Conservation (phyloP, 225 moss, liverwort and hornwort species). For the Sphagnum contortum region DNA sequence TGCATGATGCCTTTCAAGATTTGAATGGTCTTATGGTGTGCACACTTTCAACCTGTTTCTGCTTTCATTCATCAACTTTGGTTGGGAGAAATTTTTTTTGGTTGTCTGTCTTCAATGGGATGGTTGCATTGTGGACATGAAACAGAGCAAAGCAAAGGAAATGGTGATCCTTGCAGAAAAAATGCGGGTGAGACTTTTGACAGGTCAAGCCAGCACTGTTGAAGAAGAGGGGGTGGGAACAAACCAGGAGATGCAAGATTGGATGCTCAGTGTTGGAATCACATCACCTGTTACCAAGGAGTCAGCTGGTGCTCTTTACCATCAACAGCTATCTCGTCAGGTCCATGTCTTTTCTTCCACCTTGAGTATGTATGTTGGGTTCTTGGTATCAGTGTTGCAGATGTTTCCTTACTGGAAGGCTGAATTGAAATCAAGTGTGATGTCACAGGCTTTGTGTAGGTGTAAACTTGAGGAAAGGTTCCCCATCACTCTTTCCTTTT, state of each 20-base stretch:
- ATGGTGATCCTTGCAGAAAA: constrained; percentile 93
- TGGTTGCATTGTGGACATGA: background rate
- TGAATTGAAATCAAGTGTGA: too few species aligned
- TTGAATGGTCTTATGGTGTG: constrained; percentile 86
- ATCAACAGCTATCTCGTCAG: constrained; percentile 95
- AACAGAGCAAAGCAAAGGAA: constrained; percentile 87
- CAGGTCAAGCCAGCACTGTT: constrained; percentile 43
- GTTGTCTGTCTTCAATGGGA: too few species aligned
- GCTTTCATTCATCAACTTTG: background rate
- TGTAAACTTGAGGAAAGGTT: too few species aligned
- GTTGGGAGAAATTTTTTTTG: background rate
- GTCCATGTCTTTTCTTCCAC: constrained; percentile 33
- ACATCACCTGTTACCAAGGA: constrained; percentile 95
- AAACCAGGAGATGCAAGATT: constrained; percentile 97
- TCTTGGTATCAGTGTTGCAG: background rate
- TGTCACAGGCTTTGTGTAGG: too few species aligned
- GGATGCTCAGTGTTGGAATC: constrained; percentile 99
- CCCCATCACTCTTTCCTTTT: too few species aligned
- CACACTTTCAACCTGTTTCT: background rate
- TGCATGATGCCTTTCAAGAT: constrained; percentile 93
- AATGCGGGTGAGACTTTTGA: constrained; percentile 75
- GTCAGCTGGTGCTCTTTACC: constrained; percentile 97
- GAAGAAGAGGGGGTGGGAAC: constrained; percentile 90
- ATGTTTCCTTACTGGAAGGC: too few species aligned
- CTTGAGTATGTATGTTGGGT: constrained; percentile 5